Evolutionary conservation across 2,329 filamentous ascomycete genomes (phyloP).

Genomic region (Calonectria hawksworthii): DNA sequence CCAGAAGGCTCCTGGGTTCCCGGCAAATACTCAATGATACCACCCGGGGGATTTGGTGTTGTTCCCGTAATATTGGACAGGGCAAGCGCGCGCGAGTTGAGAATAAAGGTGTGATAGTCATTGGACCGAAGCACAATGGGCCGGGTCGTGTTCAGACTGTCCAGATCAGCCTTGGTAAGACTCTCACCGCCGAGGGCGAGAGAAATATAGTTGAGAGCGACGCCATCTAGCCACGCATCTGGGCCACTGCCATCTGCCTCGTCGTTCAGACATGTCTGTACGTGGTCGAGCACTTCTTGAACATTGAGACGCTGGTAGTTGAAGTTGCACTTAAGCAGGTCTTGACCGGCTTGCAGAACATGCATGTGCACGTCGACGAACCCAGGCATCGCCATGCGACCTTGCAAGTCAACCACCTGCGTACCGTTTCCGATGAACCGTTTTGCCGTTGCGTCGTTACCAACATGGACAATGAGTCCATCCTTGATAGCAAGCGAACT

Average conservation of each 20-base stretch:
- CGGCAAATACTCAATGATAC: slow-evolving; percentile 40
- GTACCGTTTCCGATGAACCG: slow-evolving; percentile 42
- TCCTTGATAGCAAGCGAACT: slow-evolving; percentile 29
- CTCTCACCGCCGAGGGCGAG: slow-evolving; percentile 37
- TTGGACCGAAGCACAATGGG: slow-evolving; percentile 42
- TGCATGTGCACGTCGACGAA: slow-evolving; percentile 48
- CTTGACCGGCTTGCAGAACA: slow-evolving; percentile 37
- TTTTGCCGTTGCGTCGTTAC: slow-evolving; percentile 32
- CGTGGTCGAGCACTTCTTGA: slow-evolving; percentile 34
- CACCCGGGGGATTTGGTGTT: slow-evolving; percentile 39
- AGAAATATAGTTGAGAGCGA: slow-evolving; percentile 42
- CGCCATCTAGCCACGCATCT: slow-evolving; percentile 43
- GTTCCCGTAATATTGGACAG: slow-evolving; percentile 38
- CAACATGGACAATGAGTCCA: slow-evolving; percentile 40
- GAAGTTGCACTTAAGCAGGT: slow-evolving; percentile 44
- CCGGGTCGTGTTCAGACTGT: slow-evolving; percentile 39
- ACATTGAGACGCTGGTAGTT: slow-evolving; percentile 44
- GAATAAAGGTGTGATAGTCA: slow-evolving; percentile 42
- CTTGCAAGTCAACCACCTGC: slow-evolving; percentile 43
- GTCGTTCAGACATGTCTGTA: slow-evolving; percentile 41
- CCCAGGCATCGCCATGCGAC: slow-evolving; percentile 48
- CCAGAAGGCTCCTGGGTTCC: slow-evolving; percentile 45
- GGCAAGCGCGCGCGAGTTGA: slow-evolving; percentile 42
- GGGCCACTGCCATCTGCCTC: slow-evolving; percentile 36
- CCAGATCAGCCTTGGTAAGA: slow-evolving; percentile 40